A percentile compares a stretch with the other conserved stretches of the same genome.
Conservation (phyloP, 164 flowering plant species). For the Nymphaea colorata region DNA sequence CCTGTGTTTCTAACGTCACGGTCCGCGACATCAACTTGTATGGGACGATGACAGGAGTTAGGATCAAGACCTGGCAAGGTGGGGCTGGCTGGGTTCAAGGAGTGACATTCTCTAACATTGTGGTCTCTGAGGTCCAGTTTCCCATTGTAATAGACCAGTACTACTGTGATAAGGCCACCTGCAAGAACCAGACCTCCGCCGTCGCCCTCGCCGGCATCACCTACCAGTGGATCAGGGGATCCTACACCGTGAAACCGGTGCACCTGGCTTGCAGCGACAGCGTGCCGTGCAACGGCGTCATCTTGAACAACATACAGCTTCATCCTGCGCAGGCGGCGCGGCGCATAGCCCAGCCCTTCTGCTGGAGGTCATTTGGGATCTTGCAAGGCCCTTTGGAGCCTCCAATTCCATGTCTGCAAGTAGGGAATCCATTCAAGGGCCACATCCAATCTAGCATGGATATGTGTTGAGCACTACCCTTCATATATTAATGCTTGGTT, state of each 20-base stretch:
- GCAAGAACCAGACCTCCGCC: conserved; percentile 41
- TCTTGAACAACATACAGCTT: conserved; percentile 33
- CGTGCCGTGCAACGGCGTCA: conserved; percentile 35
- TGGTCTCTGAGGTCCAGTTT: conserved; percentile 33
- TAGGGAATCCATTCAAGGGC: conserved; percentile 22
- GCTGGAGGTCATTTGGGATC: conserved; percentile 61
- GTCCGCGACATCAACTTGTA: conserved; percentile 17
- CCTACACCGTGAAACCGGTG: conserved; percentile 36
- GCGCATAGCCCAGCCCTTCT: conserved; percentile 30
- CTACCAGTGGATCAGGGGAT: conserved; percentile 36
- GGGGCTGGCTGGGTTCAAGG: conserved; percentile 48
- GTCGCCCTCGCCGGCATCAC: conserved; percentile 40
- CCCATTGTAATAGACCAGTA: conserved; percentile 54
- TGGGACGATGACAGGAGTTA: conserved; percentile 22
- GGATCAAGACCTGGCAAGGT: conserved; percentile 56
- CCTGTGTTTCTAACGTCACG: conserved; percentile 27
- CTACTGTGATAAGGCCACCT: conserved; percentile 34
- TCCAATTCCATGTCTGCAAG: conserved; percentile 39
- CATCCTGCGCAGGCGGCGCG: conserved; percentile 18
- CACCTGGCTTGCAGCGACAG: conserved; percentile 53
- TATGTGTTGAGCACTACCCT: conserved; percentile 19
- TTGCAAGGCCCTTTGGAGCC: conserved; percentile 40
- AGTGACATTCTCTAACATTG: conserved; percentile 41
- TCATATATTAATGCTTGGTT: too few species aligned
- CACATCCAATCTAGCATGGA: conserved; percentile 11